Percentiles rank a stretch among this genome's conserved stretches.
Evolutionary conservation across 495 filamentous ascomycete species (phyloP).

Genomic region (Lasiosphaeria hispida): DNA sequence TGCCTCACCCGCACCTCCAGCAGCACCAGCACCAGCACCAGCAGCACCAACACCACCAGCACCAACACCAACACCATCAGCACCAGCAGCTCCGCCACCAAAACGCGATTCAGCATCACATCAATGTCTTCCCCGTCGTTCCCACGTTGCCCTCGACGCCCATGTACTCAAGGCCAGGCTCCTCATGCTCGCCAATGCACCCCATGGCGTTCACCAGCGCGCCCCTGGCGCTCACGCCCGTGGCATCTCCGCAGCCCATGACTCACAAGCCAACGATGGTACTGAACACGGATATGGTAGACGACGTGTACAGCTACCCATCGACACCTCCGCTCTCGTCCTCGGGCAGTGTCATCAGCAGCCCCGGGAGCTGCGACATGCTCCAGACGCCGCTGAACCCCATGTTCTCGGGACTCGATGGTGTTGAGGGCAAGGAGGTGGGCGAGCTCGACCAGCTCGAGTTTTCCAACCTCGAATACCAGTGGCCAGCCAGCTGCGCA

Average conservation of each 20-base stretch:
- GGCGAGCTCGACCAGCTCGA: constrained; percentile 67
- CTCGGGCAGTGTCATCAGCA: constrained; percentile 78
- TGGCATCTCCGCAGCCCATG: constrained; percentile 74
- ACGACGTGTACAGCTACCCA: constrained; percentile 69
- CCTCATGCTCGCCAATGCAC: constrained; percentile 59
- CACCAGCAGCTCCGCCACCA: constrained; percentile 58
- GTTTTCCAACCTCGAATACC: constrained; percentile 65
- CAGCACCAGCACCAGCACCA: constrained; percentile 34
- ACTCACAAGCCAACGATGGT: constrained; percentile 69
- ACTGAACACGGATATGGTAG: constrained; percentile 75
- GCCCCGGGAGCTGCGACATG: constrained; percentile 75
- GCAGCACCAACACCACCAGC: constrained; percentile 57
- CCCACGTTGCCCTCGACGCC: constrained; percentile 60
- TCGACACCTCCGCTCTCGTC: constrained; percentile 87
- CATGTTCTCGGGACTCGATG: constrained; percentile 71
- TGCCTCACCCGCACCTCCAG: constrained; percentile 61
- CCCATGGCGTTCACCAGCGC: constrained; percentile 57
- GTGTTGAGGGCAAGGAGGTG: constrained; percentile 76
- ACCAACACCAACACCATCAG: constrained; percentile 34
- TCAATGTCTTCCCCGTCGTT: constrained; percentile 51
- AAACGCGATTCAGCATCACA: constrained; percentile 37
- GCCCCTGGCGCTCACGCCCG: constrained; percentile 65
- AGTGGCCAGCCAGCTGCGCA: constrained; percentile 61
- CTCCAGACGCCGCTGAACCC: constrained; percentile 81
- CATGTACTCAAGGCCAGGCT: constrained; percentile 74